Percentiles rank a stretch among this genome's conserved stretches.
Evolutionary conservation across 345 rosid genomes (phyloP).

Genomic region (Corymbia maculata): DNA sequence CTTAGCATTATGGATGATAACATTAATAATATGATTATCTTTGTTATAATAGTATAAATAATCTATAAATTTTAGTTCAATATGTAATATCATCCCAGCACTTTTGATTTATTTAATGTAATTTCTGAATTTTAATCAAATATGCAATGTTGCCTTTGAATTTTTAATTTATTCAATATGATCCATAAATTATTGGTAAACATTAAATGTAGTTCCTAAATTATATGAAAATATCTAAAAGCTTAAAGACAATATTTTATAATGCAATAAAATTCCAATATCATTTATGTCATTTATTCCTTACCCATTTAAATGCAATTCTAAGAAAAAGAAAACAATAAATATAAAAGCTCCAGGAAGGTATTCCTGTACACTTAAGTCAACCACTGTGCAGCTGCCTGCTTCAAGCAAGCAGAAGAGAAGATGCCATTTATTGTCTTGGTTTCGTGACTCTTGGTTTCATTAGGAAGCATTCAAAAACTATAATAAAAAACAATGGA

Average conservation of each 20-base stretch:
- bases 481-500: neutral
- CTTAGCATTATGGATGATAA: neutral
- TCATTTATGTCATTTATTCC: neutral
- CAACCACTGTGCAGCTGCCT: neutral
- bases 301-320: neutral
- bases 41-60: rapidly evolving
- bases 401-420: neutral
- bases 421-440: neutral
- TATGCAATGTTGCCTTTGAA: rapidly evolving
- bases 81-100: rapidly evolving
- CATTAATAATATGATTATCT: neutral
- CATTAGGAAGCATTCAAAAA: neutral
- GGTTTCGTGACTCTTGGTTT: neutral
- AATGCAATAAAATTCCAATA: neutral
- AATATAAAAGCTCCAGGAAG: neutral
- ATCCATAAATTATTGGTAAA: rapidly evolving
- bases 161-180: neutral
- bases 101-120: neutral
- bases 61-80: rapidly evolving
- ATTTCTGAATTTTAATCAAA: rapidly evolving
- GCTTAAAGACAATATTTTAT: rapidly evolving
- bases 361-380: neutral
- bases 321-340: neutral
- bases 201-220: neutral
- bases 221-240: neutral